Base-by-base conservation (phyloP, 345 rosid genomes). In the Abelmoschus esculentus region DNA sequence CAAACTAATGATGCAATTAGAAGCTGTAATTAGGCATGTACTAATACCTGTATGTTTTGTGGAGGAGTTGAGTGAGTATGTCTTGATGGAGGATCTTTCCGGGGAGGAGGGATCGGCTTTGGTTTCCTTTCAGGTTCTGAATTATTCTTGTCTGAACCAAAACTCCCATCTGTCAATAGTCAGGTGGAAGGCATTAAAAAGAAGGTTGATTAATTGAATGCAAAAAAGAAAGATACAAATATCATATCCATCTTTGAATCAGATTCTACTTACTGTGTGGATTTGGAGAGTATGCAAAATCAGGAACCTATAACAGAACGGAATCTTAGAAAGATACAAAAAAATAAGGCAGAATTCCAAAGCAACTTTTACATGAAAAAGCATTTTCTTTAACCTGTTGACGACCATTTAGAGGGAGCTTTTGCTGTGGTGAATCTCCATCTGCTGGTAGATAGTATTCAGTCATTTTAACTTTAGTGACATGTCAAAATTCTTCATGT, bases 371-470 rank as follows among this genome's bases (percentile, higher is more conserved):
- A 5, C 61, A 69, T 34, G 69, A 72, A 4, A 53, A 6, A 7
- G 2, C 57, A 7, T 42, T 69, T 72, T 67, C 22, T 70, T 74
- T 79, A 79, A 91, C 97, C 96, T 91, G 96, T 76, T 85, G 96
- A 80, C 83, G 92, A 84, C 83, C 84, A 58, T 88, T 86, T 70
- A 82, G 95, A 53, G 78, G 73, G 81, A 80, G 58, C 77, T 86
- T 91, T 80, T 76, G 92, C 80, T 75, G 87, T 2, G 98, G 93
- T 26, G 98, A 95, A 77, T 90, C 96, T 80, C 89, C 96, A 83
- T 91, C 93, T 53, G 86, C 75, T 75, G 74, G 26, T 22, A 22
- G 74, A 69, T 46, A 62, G 13, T 13, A 28, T 59, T 59, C 73
- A 75, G 17, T 72, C 62, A 61, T 13, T 22, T 22, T 72, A 32